Evolutionary conservation across 2,329 filamentous ascomycete species (phyloP), one percentile per base, ranked within the genome.

Genomic region (Berkeleyomyces basicola): DNA sequence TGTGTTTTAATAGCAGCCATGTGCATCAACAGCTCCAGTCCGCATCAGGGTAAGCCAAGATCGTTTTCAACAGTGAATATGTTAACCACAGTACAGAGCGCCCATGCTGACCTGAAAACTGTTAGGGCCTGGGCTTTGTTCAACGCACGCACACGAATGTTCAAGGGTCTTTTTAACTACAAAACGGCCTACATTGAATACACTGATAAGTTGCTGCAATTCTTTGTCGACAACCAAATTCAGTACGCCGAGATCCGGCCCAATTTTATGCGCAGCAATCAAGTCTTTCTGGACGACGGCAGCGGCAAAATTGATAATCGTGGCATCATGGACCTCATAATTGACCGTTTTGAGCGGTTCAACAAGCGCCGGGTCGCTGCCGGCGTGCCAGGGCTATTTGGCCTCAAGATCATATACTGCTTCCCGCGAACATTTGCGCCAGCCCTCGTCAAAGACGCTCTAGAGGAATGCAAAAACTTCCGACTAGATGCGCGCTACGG

Each of bases 121-220:
- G 23, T 23, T 6, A 80, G 79, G 5, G 76, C 78, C 5, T 83
- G 81, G 81, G 74, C 77, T 63, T 79, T 78, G 67, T 90, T 90
- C 71, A 87, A 87, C 66, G 78, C 79, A 58, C 78, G 84, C 3
- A 88, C 85, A 3, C 78, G 83, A 59, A 85, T 85, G 74, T 87
- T 88, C 78, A 88, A 88, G 69, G 85, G 85, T 0, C 74, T 88
- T 0, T 79, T 87, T 68, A 85, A 85, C 69, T 87, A 87, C 67
- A 78, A 82, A 68, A 76, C 74, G 3, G 82, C 83, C 3, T 87
- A 83, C 68, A 74, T 75, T 57, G 74, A 72, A 70, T 88, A 88
- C 67, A 85, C 84, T 2, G 73, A 75, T 7, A 70, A 74, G 2
- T 82, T 81, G 23, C 79, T 87, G 9, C 74, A 83, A 63, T 79